Evolutionary conservation across 2,329 filamentous ascomycete genomes (phyloP).

Genomic region (Aureobasidium sp.): DNA sequence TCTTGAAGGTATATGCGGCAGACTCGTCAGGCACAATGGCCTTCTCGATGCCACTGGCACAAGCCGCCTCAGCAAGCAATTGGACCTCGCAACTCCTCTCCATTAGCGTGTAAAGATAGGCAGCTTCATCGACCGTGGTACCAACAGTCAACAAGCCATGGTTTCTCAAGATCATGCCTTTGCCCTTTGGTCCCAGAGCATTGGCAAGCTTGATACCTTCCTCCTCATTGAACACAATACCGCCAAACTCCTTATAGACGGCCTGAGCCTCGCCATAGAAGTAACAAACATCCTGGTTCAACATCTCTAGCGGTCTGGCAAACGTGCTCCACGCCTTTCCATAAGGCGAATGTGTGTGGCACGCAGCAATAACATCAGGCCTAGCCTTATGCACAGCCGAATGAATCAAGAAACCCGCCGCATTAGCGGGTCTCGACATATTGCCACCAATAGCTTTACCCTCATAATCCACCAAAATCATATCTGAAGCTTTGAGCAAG

Average conservation of each 20-base stretch:
- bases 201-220: constrained; percentile 57
- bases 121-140: constrained; percentile 63
- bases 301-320: constrained; percentile 57
- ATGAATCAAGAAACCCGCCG: constrained; percentile 63
- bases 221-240: constrained; percentile 52
- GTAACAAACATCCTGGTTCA: constrained; percentile 58
- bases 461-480: constrained; percentile 56
- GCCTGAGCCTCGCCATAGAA: constrained; percentile 55
- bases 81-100: constrained; percentile 63
- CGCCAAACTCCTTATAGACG: constrained; percentile 47
- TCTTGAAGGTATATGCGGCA: constrained; percentile 45
- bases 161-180: constrained; percentile 58
- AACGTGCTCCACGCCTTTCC: constrained; percentile 63
- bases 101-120: constrained; percentile 59
- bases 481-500: constrained; percentile 54
- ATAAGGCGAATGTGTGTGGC: constrained; percentile 57
- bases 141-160: constrained; percentile 66
- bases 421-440: constrained; percentile 51
- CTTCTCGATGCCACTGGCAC: constrained; percentile 43
- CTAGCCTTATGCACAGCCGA: constrained; percentile 59
- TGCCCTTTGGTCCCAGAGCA: constrained; percentile 53
- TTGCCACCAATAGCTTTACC: constrained; percentile 59
- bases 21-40: constrained; percentile 47
- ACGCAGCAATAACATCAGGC: constrained; percentile 56
- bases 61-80: constrained; percentile 58